Base-by-base conservation (phyloP, 176 grass and related monocot species). In the Zoysia japonica region DNA sequence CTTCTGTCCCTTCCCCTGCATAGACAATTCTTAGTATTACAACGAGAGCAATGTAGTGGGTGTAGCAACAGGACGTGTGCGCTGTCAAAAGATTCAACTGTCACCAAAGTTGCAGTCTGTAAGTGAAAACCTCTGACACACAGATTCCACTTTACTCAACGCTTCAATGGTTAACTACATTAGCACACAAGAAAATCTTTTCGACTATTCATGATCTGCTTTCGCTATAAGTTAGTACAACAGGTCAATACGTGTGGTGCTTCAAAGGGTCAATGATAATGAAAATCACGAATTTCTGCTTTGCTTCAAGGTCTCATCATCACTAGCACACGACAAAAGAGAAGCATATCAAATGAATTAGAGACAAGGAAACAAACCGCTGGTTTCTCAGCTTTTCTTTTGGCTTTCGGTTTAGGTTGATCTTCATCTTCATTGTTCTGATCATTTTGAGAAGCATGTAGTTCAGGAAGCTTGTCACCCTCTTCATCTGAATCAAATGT, bases 401-500 rank as follows among this genome's bases (percentile, higher is more conserved):
- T 95, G 84, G 56, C 67, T 81, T 91, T 94, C 51, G 74, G 51
- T 71, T 89, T 84, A 53, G 85, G 72, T 48, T 88, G 76, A 85
- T 90, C 92, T 13, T 53, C 88, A 78, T 93, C 88, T 83, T 87
- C 88, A 84, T 94, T 86, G 47, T 92, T 89, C 47, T 84, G 88
- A 77, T 95, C 86, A 65, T 84, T 95, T 84, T 83, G 87, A 72
- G 65, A 77, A 65, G 61, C 61, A 43, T 80, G 85, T 13, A 74
- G 11, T 78, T 90, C 91, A 57, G 69, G 72, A 73, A 87, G 44
- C 41, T 87, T 93, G 8, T 94, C 90, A 65, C 71, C 70, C 52
- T 97, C 94, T 42, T 88, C 89, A 42, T 97, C 94, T 74, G 94
- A 97, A 87, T 97, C 94, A 85, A 95, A 95, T 78, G 89, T 85